These are phyloP conservation scores for Penicillium herquei DNA, from an alignment of 495 filamentous ascomycete species.

Conservation along the genomic window DNA sequence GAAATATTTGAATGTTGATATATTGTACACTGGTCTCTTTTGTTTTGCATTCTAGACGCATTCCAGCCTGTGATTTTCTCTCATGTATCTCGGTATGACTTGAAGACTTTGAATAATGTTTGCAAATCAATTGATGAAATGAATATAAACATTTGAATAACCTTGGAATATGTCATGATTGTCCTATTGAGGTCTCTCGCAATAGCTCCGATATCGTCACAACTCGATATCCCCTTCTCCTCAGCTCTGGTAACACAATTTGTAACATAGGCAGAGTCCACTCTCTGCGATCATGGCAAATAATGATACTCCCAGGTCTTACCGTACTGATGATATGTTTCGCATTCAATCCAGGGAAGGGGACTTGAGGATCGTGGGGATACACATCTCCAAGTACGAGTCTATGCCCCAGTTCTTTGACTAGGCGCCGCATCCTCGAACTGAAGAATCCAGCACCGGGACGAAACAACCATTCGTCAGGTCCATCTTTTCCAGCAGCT, in stretches of 20 bases:
- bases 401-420: conserved; percentile 56
- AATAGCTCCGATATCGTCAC: conserved; percentile 67
- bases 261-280: conserved; percentile 78
- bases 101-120: too few species aligned
- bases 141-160: too few species aligned
- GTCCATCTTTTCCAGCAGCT: conserved; percentile 27
- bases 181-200: conserved; percentile 12
- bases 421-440: conserved; percentile 56
- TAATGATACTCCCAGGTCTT: conserved; percentile 69
- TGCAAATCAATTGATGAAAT: too few species aligned
- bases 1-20: neutral
- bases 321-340: conserved; percentile 77
- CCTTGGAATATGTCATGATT: neutral
- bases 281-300: conserved; percentile 76
- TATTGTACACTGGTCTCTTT: neutral
- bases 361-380: conserved; percentile 81
- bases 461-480: conserved; percentile 62
- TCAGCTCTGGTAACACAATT: conserved; percentile 67
- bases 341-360: conserved; percentile 66
- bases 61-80: neutral
- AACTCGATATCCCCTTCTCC: conserved; percentile 62
- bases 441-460: conserved; percentile 82
- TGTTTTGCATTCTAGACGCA: neutral
- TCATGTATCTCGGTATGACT: neutral
- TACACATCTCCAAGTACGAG: conserved; percentile 79